A percentile compares a stretch with the other conserved stretches of the same genome.
These are phyloP conservation scores for Agastache rugosa DNA, from an alignment of 257 asterid genomes.

Conservation along the genomic window DNA sequence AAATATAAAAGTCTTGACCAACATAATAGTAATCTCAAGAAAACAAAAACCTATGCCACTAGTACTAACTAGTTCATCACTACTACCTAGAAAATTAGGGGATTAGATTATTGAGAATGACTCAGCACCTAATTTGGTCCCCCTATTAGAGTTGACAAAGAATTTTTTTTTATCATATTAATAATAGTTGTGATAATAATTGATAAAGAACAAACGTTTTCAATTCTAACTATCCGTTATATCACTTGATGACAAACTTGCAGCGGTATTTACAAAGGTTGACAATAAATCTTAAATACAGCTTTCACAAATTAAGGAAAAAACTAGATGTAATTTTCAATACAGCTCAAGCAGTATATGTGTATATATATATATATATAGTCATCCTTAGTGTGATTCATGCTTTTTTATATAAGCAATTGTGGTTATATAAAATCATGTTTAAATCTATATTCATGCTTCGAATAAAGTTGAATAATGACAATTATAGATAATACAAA, in stretches of 20 bases:
- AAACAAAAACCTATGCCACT: background rate
- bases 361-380: too few relatives aligned
- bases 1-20: background rate
- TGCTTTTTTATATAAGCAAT: too few relatives aligned
- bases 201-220: background rate
- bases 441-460: too few relatives aligned
- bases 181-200: background rate
- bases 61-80: background rate
- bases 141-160: constrained; percentile 3
- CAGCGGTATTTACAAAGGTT: background rate
- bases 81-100: background rate
- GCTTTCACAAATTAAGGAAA: background rate
- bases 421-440: too few relatives aligned
- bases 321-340: background rate
- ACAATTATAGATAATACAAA: too few relatives aligned
- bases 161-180: too few relatives aligned
- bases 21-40: background rate
- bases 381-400: too few relatives aligned
- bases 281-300: background rate
- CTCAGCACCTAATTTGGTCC: constrained; percentile 21
- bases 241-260: background rate
- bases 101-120: too few relatives aligned
- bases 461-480: too few relatives aligned
- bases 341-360: background rate
- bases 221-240: background rate